phyloP scores from a whole-genome alignment of 2,329 filamentous ascomycete species.

The Ceratocystis smalleyi region DNA sequence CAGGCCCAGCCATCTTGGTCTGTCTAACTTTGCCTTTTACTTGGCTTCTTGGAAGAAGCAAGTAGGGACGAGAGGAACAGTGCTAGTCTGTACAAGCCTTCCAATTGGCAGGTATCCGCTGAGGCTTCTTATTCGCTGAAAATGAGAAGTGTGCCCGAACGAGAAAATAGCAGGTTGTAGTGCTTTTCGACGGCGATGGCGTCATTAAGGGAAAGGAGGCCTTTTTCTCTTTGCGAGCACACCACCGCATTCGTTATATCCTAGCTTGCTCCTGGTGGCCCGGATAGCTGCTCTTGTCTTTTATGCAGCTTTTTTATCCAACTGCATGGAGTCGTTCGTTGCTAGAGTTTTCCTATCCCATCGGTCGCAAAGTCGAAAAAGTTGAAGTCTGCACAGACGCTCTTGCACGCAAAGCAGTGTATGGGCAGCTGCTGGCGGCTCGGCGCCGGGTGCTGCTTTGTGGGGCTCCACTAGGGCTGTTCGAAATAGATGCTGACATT shows the following conservation, averaged over 20 bases:
- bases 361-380: not conserved
- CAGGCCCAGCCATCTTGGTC: not conserved
- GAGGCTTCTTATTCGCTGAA: not conserved
- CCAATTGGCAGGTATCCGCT: not conserved
- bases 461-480: not conserved
- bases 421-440: not conserved
- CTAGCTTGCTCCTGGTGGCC: not conserved
- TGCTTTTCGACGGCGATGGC: slow-evolving; percentile 1
- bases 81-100: not conserved
- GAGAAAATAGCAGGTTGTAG: not conserved
- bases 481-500: not conserved
- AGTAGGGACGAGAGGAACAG: not conserved
- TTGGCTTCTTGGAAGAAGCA: not conserved
- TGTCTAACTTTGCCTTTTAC: not conserved
- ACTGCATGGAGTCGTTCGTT: not conserved
- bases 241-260: not conserved
- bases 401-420: not conserved
- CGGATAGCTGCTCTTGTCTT: not conserved
- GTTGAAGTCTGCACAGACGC: not conserved
- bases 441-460: not conserved
- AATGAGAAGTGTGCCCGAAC: not conserved
- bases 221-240: not conserved
- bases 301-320: not conserved
- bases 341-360: not conserved
- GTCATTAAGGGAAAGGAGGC: not conserved